Base-by-base conservation (phyloP, 495 filamentous ascomycete species). In the Neurospora africana region DNA sequence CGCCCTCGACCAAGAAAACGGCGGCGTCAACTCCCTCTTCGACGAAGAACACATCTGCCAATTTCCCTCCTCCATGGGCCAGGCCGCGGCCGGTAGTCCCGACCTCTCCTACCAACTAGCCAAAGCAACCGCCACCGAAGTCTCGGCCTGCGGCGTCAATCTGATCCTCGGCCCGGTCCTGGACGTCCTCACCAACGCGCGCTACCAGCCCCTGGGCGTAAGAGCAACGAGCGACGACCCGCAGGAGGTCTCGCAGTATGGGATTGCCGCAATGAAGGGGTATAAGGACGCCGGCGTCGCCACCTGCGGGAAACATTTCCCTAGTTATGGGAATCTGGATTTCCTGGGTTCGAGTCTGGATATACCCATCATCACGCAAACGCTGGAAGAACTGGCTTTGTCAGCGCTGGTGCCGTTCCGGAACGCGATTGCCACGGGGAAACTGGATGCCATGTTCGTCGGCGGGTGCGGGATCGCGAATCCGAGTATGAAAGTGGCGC, bases 291-390 rank as follows among this genome's bases (percentile, higher is more conserved):
- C 91, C 30, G 93, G 93, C 0, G 78, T 96, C 13, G 91, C 88
- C 0, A 95, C 93, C 0, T 93, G 94, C 75, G 93, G 93, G 72
- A 97, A 97, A 79, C 93, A 97, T 80, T 97, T 97, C 73, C 93
- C 93, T 23, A 95, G 92, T 0, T 97, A 96, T 74, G 93, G 93
- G 15, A 96, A 96, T 72, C 83, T 97, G n/a, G 92, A 96, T 78
- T 95, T 97, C 74, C 85, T 95, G 1, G 93, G 92, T 7, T n/a
- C n/a, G n/a, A 91, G 90, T 27, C 79, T 93, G 5, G 93, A 97
- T 77, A 92, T 97, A 21, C 93, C 93, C 30, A 92, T 94, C 68
- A 97, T 97, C 76, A 97, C 93, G 0, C 93, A 97, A 78, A 95
- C 93, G 0, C 81, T 97, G 13, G 93, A 97, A 74, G 92, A 95